Evolutionary conservation across 352 stramenopile species (phyloP), one percentile per base, ranked within the genome.

Genomic region (Hyaloperonospora brassicae): DNA sequence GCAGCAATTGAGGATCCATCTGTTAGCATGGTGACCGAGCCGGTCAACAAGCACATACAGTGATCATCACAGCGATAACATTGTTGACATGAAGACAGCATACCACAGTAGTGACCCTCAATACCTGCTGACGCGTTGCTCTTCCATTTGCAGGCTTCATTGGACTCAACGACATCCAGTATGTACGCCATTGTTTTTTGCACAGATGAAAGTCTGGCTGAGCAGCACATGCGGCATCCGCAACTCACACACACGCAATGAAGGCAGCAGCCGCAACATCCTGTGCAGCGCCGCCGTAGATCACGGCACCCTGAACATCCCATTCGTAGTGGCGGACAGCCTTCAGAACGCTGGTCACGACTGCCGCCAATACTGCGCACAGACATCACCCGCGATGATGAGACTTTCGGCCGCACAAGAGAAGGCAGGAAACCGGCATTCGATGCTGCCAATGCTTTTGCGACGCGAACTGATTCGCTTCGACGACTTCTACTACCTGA

Each of bases 241-340:
- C 80, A 90, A 30, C 67, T 72, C 34, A 86, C 60, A 57, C 80
- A 90, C 13, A 80, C 68, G 17, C 80, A 90, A 59, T 90, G 80
- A 21, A 84, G 55, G 43, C 73, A 86, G 51, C 80, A 90, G 1
- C 72, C 73, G 6, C 61, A 71, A 48, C 80, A 90, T 7, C 72
- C 72, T 0, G 76, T 85, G 36, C 80, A 90, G 23, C 77, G 72
- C 7, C 77, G 72, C 3, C 73, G 72, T 7, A 72, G 45, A 50
- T 90, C 76, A 8, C 73, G 73, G 31, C 80, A 90, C 0, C 75
- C 75, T 21, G 72, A 75, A 27, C 79, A 90, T 2, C 73, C 73
- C 64, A 84, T 82, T 7, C 75, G 74, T 30, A 86, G 47, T 35
- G 79, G 71, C 11, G 68, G 66, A 11, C 54, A 46, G 12, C 41